These are phyloP conservation scores for Penstemon newberryi DNA, from an alignment of 257 asterid species.

Conservation along the genomic window DNA sequence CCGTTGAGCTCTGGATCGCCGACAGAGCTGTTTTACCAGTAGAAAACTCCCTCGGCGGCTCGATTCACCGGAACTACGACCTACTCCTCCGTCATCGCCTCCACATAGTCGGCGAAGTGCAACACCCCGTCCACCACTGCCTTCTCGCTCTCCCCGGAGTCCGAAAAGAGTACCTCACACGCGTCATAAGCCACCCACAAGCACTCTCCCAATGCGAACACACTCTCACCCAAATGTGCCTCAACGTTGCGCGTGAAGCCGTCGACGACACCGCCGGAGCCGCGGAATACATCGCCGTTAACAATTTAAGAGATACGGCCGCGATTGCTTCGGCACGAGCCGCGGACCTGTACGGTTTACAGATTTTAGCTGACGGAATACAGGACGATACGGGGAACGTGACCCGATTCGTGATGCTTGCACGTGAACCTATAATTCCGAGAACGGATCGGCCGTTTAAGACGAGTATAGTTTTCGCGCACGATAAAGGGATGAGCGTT, in stretches of 20 bases:
- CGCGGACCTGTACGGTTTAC: slow-evolving; percentile 73
- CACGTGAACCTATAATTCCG: slow-evolving; percentile 84
- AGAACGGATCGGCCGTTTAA: slow-evolving; percentile 88
- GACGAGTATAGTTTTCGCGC: slow-evolving; percentile 87
- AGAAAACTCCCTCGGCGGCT: slow-evolving; percentile 89
- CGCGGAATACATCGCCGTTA: slow-evolving; percentile 68
- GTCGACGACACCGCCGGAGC: slow-evolving; percentile 91
- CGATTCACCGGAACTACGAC: slow-evolving; percentile 90
- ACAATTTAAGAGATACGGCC: slow-evolving; percentile 70
- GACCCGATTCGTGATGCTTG: slow-evolving; percentile 86
- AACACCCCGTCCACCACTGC: slow-evolving; percentile 89
- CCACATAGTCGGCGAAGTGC: slow-evolving; percentile 95
- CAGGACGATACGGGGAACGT: slow-evolving; percentile 84
- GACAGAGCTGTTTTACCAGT: slow-evolving; percentile 89
- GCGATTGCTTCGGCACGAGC: slow-evolving; percentile 91
- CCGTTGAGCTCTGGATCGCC: slow-evolving; percentile 90
- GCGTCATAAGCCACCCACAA: slow-evolving; percentile 90
- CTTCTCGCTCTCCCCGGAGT: slow-evolving; percentile 81
- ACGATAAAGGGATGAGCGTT: slow-evolving; percentile 74
- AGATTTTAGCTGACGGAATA: slow-evolving; percentile 65
- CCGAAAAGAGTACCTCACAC: slow-evolving; percentile 49
- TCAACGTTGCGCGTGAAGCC: slow-evolving; percentile 67
- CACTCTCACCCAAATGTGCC: slow-evolving; percentile 65
- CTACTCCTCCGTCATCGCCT: slow-evolving; percentile 95
- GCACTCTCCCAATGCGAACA: slow-evolving; percentile 87